Conservation (phyloP, 2,329 filamentous ascomycete genomes). For the Zarea fungicola region DNA sequence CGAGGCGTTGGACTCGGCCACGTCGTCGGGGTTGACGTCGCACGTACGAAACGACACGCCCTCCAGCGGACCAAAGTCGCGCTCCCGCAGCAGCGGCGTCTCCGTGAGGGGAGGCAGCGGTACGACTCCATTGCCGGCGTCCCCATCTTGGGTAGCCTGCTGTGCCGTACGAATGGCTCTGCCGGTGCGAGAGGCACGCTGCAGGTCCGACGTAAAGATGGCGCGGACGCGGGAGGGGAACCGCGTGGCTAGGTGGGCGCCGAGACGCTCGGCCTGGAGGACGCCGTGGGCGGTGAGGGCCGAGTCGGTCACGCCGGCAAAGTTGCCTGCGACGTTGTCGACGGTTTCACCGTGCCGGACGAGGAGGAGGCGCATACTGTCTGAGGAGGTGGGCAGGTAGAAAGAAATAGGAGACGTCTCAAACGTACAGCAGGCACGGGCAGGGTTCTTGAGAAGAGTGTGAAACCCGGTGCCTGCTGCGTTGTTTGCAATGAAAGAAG, state of each 20-base stretch:
- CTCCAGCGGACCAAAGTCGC: slow-evolving; percentile 68
- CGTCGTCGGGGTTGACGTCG: slow-evolving; percentile 31
- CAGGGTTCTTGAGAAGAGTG: too few relatives aligned
- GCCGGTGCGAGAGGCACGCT: slow-evolving; percentile 68
- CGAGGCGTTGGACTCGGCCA: slow-evolving; percentile 62
- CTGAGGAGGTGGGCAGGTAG: too few relatives aligned
- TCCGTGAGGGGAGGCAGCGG: slow-evolving; percentile 26
- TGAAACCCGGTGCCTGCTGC: too few relatives aligned
- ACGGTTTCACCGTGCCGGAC: slow-evolving; percentile 87
- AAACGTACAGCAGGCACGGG: too few relatives aligned
- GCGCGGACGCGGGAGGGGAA: slow-evolving; percentile 20
- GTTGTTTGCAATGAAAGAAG: too few relatives aligned
- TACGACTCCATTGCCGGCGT: slow-evolving; percentile 16
- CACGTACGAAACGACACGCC: slow-evolving; percentile 50
- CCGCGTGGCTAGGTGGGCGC: slow-evolving; percentile 48
- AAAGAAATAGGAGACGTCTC: too few relatives aligned
- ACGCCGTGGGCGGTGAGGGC: slow-evolving; percentile 75
- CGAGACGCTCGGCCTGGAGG: slow-evolving; percentile 70
- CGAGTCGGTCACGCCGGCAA: slow-evolving; percentile 77
- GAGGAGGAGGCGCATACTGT: slow-evolving; percentile 55
- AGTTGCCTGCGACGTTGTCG: slow-evolving; percentile 76
- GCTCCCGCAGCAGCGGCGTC: slow-evolving; percentile 55
- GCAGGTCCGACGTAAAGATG: slow-evolving; percentile 71
- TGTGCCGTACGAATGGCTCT: slow-evolving; percentile 58
- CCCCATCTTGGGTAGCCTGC: too few relatives aligned